Percentiles rank a stretch among this genome's conserved stretches.
These are phyloP conservation scores for Eremochloa ophiuroides DNA, from an alignment of 176 grass and related monocot species.

Conservation along the genomic window DNA sequence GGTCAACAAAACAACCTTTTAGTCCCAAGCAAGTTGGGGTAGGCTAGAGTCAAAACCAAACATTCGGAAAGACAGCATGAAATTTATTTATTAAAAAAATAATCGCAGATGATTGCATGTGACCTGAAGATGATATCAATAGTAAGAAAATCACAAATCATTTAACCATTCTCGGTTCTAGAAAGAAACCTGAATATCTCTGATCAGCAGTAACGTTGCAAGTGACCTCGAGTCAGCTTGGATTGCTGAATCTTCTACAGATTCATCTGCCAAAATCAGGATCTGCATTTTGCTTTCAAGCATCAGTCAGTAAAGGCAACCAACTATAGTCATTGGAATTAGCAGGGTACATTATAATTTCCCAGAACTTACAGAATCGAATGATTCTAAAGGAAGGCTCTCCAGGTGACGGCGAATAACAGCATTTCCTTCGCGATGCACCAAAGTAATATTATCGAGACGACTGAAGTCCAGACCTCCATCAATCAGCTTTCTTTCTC, in stretches of 20 bases:
- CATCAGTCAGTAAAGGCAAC: slow-evolving; percentile 2
- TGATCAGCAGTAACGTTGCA: slow-evolving; percentile 65
- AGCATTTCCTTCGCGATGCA: slow-evolving; percentile 68
- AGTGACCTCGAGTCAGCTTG: slow-evolving; percentile 79
- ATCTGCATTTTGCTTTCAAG: slow-evolving; percentile 40
- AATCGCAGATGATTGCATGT: not conserved
- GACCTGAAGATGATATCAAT: not conserved
- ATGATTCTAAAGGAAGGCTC: slow-evolving; percentile 65
- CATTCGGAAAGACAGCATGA: not conserved
- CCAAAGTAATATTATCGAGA: slow-evolving; percentile 62
- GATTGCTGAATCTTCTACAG: slow-evolving; percentile 71
- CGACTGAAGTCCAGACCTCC: slow-evolving; percentile 62
- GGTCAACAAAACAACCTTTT: too few relatives aligned
- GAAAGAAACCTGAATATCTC: slow-evolving; percentile 70
- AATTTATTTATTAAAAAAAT: not conserved
- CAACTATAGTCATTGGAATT: not conserved
- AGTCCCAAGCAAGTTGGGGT: too few relatives aligned
- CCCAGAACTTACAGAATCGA: slow-evolving; percentile 55
- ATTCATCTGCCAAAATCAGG: slow-evolving; percentile 73
- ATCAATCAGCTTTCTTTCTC: slow-evolving; percentile 51
- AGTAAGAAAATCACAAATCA: not conserved
- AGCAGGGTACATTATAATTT: not conserved
- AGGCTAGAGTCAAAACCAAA: too few relatives aligned
- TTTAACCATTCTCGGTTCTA: not conserved
- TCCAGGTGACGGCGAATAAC: slow-evolving; percentile 63